Base-by-base conservation (phyloP, 2,329 filamentous ascomycete species). In the Aureobasidium sp. region DNA sequence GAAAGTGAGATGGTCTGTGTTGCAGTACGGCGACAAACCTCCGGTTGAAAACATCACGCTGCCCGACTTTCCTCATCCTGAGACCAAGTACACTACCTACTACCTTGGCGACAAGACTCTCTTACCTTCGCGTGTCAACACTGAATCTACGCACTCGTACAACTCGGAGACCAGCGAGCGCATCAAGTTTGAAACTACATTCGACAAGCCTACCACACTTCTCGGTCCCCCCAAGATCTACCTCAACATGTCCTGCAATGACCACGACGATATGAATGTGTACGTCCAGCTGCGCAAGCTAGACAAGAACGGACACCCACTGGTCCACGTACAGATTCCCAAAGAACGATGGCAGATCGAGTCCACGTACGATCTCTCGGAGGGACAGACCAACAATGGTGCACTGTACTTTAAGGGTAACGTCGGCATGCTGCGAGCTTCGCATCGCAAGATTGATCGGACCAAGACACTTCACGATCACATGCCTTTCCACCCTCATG, bases 211-310 rank as follows among this genome's bases (percentile, higher is more conserved):
- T 0, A 72, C 76, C 0, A 69, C 73, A 7, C 65, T 82, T 0
- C 73, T 79, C 14, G 79, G 79, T 1, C 67, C 78, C 0, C 73
- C 79, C 15, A 80, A 80, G 65, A 76, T 77, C 0, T 67, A 76
- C 0, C 68, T 82, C 0, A 71, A 74, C 15, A 58, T 58, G 55
- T 58, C 55, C 42, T 58, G 55, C 29, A 48, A 47, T 12, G 55
- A 58, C 20, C 68, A 70, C 17, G 73, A 81, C 57, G 80, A 81
- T 63, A 74, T 81, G 63, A 73, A 71, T 34, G 74, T 80, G 1
- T 80, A 75, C 56, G 70, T 79, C 6, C 73, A 77, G 14, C 60
- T 81, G 4, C 72, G 77, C 11, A 82, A 82, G 67, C 67, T 73
- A 22, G 76, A 78, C 52, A 73, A 69, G 20, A 66, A 76, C 5